Evolutionary conservation across 495 filamentous ascomycete genomes (phyloP).

Genomic region (Massariosphaeria phaeospora): DNA sequence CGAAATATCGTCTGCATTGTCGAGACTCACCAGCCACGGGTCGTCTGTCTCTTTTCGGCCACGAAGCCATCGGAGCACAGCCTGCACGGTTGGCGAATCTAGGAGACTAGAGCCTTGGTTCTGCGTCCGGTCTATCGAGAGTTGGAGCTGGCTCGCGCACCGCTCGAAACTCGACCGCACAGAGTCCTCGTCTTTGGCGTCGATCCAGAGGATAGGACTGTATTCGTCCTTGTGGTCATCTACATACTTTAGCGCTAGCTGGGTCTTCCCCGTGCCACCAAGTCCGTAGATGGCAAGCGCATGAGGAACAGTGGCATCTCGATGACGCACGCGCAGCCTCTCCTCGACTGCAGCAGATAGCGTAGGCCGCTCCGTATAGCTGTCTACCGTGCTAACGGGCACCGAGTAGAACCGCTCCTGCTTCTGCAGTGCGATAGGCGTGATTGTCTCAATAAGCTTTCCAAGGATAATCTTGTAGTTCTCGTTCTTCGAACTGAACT

Average conservation of each 20-base stretch:
- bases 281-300: slow-evolving; percentile 29
- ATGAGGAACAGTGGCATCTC: slow-evolving; percentile 27
- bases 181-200: slow-evolving; percentile 31
- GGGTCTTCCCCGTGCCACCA: slow-evolving; percentile 12
- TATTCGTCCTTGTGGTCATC: background rate
- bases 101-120: slow-evolving; percentile 26
- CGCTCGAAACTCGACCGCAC: slow-evolving; percentile 35
- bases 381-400: slow-evolving; percentile 4
- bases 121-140: slow-evolving; percentile 22
- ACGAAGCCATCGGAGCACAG: slow-evolving; percentile 34
- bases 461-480: slow-evolving; percentile 22
- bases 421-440: slow-evolving; percentile 1
- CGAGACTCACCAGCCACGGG: slow-evolving; percentile 35
- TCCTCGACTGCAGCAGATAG: slow-evolving; percentile 10
- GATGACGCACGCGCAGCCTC: slow-evolving; percentile 9
- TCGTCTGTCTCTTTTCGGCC: slow-evolving; percentile 28
- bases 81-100: slow-evolving; percentile 21
- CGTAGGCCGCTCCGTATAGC: slow-evolving; percentile 10
- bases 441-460: slow-evolving; percentile 21
- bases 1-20: slow-evolving; percentile 34
- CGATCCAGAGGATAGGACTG: slow-evolving; percentile 35
- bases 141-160: slow-evolving; percentile 31
- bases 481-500: slow-evolving; percentile 23
- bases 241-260: slow-evolving; percentile 10
- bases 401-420: slow-evolving; percentile 11